Percentiles rank a stretch among this genome's conserved stretches.
Evolutionary conservation across 106 monocot genomes (phyloP).

Genomic region (Dendrobium officinale): DNA sequence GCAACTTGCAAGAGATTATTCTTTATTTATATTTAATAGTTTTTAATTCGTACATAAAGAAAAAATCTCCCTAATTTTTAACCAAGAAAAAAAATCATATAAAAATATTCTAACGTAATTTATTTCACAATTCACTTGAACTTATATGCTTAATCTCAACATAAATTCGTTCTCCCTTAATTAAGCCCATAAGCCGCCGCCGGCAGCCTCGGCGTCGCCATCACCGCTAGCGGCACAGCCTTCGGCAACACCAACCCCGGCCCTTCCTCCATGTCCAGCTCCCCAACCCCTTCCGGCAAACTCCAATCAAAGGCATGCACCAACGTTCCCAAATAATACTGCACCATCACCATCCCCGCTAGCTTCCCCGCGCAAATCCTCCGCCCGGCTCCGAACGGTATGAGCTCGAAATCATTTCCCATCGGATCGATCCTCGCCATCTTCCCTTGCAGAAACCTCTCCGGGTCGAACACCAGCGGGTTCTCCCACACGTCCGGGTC

Average conservation of each 20-base stretch:
- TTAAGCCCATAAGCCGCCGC: background rate
- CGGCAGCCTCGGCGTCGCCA: constrained; percentile 7
- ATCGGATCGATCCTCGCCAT: background rate
- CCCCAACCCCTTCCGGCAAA: constrained; percentile 6
- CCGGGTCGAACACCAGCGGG: constrained; percentile 27
- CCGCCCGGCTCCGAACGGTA: constrained; percentile 16
- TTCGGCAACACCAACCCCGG: constrained; percentile 25
- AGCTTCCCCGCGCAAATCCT: constrained; percentile 17
- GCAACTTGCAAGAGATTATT: too few species aligned
- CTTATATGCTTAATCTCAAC: too few species aligned
- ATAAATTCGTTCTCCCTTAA: background rate
- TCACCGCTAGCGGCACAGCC: constrained; percentile 12
- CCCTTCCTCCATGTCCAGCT: constrained; percentile 15
- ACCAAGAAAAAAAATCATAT: too few species aligned
- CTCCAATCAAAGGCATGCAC: constrained; percentile 29
- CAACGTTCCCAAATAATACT: constrained; percentile 12
- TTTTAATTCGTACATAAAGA: too few species aligned
- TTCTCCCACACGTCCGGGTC: constrained; percentile 31
- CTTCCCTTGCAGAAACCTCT: constrained; percentile 22
- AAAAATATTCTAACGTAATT: too few species aligned
- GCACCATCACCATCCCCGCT: constrained; percentile 7
- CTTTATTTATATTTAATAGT: too few species aligned
- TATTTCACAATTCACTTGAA: too few species aligned
- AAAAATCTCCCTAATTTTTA: too few species aligned
- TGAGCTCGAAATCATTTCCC: constrained; percentile 13